phyloP scores from a whole-genome alignment of 495 filamentous ascomycete genomes.

The Aspergillus nidulans region DNA sequence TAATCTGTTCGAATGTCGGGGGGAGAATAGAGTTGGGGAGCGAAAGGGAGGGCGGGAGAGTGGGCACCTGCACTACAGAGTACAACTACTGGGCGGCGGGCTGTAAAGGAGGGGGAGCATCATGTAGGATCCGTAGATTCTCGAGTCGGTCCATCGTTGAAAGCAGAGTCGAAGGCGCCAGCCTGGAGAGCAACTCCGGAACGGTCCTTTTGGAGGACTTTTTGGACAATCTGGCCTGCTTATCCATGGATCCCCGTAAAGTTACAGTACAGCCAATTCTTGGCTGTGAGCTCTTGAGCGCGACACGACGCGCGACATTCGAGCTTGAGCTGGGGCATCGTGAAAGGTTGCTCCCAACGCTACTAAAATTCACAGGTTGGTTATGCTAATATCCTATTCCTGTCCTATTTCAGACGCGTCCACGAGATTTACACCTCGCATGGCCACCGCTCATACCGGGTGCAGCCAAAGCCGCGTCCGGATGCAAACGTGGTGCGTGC shows the following conservation, averaged over 20 bases:
- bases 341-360: neutral
- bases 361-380: too few species aligned
- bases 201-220: conserved; percentile 12
- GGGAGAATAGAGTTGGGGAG: conserved; percentile 9
- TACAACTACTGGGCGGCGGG: neutral
- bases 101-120: neutral
- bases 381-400: too few species aligned
- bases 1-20: conserved; percentile 15
- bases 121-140: neutral
- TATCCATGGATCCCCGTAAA: conserved; percentile 15
- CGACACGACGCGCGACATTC: conserved; percentile 16
- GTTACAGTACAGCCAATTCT: neutral
- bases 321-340: neutral
- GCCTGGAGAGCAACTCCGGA: conserved; percentile 13
- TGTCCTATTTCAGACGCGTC: neutral
- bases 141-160: neutral
- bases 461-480: conserved; percentile 15
- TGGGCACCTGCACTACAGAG: neutral
- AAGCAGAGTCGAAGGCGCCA: neutral
- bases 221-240: conserved; percentile 7
- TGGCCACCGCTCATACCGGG: neutral
- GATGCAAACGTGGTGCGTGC: conserved; percentile 18
- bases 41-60: neutral
- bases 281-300: neutral
- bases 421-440: neutral